Evolutionary conservation across 768 basidiomycete species (phyloP).

Genomic region (Omphalotus guepiniiformis): DNA sequence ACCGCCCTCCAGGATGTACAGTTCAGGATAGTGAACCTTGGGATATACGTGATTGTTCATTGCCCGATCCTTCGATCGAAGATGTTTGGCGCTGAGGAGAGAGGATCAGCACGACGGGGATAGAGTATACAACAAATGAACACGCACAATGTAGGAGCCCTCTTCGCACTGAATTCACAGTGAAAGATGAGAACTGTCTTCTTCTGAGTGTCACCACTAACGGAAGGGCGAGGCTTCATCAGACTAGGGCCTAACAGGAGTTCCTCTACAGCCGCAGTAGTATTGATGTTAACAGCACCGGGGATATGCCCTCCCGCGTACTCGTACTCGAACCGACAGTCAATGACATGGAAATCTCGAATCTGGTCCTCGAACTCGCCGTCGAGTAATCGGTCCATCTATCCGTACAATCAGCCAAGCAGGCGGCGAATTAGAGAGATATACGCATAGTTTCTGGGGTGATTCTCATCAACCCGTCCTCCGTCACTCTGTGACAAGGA

Average conservation of each 20-base stretch:
- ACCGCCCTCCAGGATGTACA: constrained; percentile 95
- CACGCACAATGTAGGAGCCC: constrained; percentile 93
- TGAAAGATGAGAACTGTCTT: constrained; percentile 94
- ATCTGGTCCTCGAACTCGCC: constrained; percentile 68
- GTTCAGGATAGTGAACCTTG: constrained; percentile 90
- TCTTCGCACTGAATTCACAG: constrained; percentile 94
- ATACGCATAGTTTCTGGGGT: constrained; percentile 67
- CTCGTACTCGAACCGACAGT: constrained; percentile 98
- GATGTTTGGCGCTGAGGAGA: constrained; percentile 75
- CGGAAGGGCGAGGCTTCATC: constrained; percentile 58
- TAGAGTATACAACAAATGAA: constrained; percentile 5
- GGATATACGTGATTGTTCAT: constrained; percentile 90
- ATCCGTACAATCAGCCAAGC: constrained; percentile 14
- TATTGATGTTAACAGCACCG: constrained; percentile 90
- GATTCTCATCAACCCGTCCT: constrained; percentile 95
- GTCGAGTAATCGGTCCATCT: constrained; percentile 78
- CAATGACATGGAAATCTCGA: constrained; percentile 74
- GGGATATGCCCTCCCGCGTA: constrained; percentile 90
- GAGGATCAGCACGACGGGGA: constrained; percentile 3
- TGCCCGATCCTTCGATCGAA: constrained; percentile 86
- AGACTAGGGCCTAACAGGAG: constrained; percentile 60
- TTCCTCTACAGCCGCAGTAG: constrained; percentile 72
- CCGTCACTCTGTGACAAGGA: constrained; percentile 89
- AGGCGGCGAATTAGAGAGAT: constrained; percentile 1
- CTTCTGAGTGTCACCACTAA: constrained; percentile 66